phyloP scores from a whole-genome alignment of 1,284 basidiomycete genomes.

The Vanrija sp. region DNA sequence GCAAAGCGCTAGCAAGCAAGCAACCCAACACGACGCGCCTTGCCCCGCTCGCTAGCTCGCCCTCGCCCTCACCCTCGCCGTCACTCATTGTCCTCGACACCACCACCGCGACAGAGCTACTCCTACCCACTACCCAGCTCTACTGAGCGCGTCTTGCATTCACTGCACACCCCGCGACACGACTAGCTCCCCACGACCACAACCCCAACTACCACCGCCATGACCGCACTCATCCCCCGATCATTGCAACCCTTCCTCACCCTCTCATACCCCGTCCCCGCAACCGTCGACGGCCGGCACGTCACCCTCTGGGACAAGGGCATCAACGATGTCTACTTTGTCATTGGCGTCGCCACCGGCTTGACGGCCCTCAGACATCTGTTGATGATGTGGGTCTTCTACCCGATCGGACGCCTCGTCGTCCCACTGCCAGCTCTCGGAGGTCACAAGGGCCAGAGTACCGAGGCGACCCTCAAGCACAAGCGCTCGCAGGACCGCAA shows the following conservation, averaged over 20 bases:
- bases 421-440: constrained; percentile 1
- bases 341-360: constrained; percentile 66
- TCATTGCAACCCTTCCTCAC: constrained; percentile 60
- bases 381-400: constrained; percentile 65
- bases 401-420: constrained; percentile 51
- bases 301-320: constrained; percentile 59
- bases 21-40: no score
- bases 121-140: no score
- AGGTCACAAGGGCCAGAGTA: neutral
- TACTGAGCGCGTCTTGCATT: no score
- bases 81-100: no score
- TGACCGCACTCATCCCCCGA: neutral
- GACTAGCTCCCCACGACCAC: neutral
- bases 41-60: no score
- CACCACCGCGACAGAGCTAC: no score
- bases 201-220: neutral
- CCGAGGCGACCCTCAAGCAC: neutral
- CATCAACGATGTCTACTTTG: constrained; percentile 64
- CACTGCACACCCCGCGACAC: no score
- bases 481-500: constrained; percentile 8
- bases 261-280: constrained; percentile 69
- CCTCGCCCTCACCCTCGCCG: no score
- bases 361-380: constrained; percentile 76
- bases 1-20: no score
- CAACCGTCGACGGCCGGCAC: constrained; percentile 3